Base-by-base conservation (phyloP, 495 filamentous ascomycete genomes). In the Parmelia sp. region DNA sequence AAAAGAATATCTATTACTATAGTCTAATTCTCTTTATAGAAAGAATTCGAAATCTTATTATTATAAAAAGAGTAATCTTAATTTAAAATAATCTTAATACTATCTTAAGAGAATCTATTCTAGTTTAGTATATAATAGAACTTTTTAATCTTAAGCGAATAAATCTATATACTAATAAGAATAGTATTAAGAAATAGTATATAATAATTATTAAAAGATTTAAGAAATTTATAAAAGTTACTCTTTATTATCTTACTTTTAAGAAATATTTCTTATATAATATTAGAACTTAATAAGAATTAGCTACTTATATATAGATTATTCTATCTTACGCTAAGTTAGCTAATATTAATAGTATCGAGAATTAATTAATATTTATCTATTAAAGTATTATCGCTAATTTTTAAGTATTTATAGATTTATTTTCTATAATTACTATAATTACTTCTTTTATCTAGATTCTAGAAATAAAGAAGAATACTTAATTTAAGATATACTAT, bases 1-100 rank as follows among this genome's bases (percentile, higher is more conserved):
- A 57, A 23, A 49, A 60, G 42, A 51, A 39, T 64, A 36, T 36
- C 59, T 65, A 65, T n/a, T 21, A 39, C 58, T 35, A 10, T 47
- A 64, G 23, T 1, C 14, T 10, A 12, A 39, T 58, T 5, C 45
- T 33, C 4, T 58, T 44, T 58, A 17, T 58, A 33, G 47, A 58
- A 44, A 15, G 36, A 33, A 21, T 25, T 64, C 56, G 33, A 29
- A 29, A 56, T 56, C 36, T 55, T 21, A 36, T 57, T 25, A 19
- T 40, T 25, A 21, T 29, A 47, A 63, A 51, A 9, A 23, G 37
- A 51, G 23, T 15, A 29, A 8, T 21, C 3, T 23, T 62, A 2
- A 19, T 57, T 57, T 17, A 31, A 35, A 57, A 4, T 21, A 57
- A 57, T 25, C 36, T 59, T 27, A 59, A 59, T 59, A 59, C 27